phyloP scores from a whole-genome alignment of 225 moss, liverwort and hornwort species.

The Sphagnum tenellum region DNA sequence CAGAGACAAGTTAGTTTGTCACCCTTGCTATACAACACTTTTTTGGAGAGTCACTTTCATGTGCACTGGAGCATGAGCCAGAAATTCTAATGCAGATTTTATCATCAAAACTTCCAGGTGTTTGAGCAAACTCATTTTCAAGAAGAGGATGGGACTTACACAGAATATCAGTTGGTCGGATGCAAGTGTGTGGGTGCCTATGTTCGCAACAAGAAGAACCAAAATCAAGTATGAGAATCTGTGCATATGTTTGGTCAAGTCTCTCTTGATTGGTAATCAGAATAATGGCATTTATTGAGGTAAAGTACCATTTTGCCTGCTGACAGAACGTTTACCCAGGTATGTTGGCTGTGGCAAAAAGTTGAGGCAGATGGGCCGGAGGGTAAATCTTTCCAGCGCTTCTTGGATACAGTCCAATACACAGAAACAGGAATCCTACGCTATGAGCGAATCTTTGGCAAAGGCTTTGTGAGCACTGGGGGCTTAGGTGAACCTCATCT shows the following conservation, averaged over 20 bases:
- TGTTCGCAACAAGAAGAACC: slow-evolving; percentile 90
- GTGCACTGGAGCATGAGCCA: too few species aligned
- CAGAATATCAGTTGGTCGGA: slow-evolving; percentile 58
- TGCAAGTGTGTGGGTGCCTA: slow-evolving; percentile 88
- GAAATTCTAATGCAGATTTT: too few species aligned
- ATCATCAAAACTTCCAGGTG: slow-evolving; percentile 20
- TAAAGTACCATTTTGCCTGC: too few species aligned
- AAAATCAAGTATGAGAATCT: slow-evolving; percentile 56
- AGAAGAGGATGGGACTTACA: slow-evolving; percentile 48
- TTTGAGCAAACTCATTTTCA: slow-evolving; percentile 39
- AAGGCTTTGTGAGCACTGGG: slow-evolving; percentile 92
- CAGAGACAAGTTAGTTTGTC: too few species aligned
- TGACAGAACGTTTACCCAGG: slow-evolving; percentile 18
- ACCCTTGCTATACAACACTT: too few species aligned
- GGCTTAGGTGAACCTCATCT: slow-evolving; percentile 47
- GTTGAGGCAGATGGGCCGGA: slow-evolving; percentile 42
- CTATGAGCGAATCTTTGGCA: slow-evolving; percentile 93
- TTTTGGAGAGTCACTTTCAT: too few species aligned
- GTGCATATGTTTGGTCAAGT: not conserved
- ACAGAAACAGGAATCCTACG: slow-evolving; percentile 79
- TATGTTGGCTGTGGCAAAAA: slow-evolving; percentile 94
- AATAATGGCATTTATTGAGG: too few species aligned
- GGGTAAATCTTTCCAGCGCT: slow-evolving; percentile 62
- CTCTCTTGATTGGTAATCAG: not conserved
- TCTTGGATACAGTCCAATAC: slow-evolving; percentile 86